Evolutionary conservation across 139 green algal species (phyloP), one percentile per base, ranked within the genome.

Genomic region (Auxenochlorella pyrenoidosa): DNA sequence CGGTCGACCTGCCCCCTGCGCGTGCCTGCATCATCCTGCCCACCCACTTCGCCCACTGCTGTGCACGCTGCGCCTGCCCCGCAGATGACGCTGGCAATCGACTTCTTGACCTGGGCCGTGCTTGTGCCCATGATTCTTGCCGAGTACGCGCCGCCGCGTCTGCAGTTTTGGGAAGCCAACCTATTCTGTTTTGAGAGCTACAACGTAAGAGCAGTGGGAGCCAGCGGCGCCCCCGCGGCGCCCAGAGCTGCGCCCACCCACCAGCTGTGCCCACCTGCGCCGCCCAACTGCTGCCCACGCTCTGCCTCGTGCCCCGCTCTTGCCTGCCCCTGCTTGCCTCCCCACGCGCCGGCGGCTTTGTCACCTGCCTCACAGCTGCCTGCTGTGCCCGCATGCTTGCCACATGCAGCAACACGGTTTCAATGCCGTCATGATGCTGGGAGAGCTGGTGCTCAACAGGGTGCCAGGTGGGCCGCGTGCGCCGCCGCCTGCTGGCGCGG

Each of bases 381-480:
- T 40, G 40, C 75, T n/a, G 2, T n/a, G 24, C 32, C n/a, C 71
- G n/a, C 28, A 5, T 41, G 0, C 32, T 28, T 24, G n/a, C n/a
- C n/a, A n/a, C 34, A 5, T 79, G 82, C 82, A 87, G 83, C 83
- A 87, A 87, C 83, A 87, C 54, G 83, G 54, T 0, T 75, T 87
- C 54, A 87, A 87, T 26, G 83, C 83, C 1, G 83, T 76, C 34
- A 81, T 87, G 83, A 82, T 82, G 51, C 72, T 87, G 51, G 71
- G 71, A 24, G 83, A 87, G 12, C 34, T 82, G 54, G 16, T 60
- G n/a, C 83, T 87, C 26, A 82, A 73, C 72, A 41, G 72, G 36
- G 72, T 87, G 47, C 83, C 80, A 76, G 80, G 80, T 85, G 63
- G 28, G 73, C 6, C 13, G 13, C 54, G 6, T 58, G 6, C 54